Conservation (phyloP, 441 rosid species). For the Brassica balearica region DNA sequence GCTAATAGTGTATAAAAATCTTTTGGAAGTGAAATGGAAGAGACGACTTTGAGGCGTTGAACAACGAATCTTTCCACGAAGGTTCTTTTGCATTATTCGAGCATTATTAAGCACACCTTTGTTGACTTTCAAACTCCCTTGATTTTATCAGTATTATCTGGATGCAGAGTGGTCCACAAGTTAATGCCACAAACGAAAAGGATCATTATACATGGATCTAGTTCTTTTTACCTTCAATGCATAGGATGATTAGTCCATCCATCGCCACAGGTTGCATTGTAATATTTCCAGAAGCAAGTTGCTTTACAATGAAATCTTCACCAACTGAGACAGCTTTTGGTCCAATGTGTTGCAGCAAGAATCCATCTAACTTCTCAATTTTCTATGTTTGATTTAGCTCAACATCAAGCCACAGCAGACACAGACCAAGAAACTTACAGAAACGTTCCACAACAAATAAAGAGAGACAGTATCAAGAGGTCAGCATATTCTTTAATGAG, state of each 20-base stretch:
- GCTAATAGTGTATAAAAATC: neutral
- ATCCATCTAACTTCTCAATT: neutral
- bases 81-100: neutral
- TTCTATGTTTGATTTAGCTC: neutral
- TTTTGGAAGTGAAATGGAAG: neutral
- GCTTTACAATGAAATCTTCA: neutral
- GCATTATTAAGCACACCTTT: neutral
- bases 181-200: neutral
- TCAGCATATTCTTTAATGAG: neutral
- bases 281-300: neutral
- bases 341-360: neutral
- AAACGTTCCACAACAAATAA: neutral
- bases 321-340: neutral
- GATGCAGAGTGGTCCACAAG: neutral
- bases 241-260: neutral
- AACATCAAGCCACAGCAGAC: neutral
- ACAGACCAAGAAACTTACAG: neutral
- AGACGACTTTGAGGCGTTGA: slow-evolving; percentile 13
- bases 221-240: neutral
- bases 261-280: neutral
- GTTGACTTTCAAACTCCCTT: slow-evolving; percentile 23
- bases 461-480: neutral
- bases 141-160: neutral
- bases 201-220: neutral
- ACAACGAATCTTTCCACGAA: neutral